Evolutionary conservation across 352 stramenopile genomes (phyloP), one percentile per base, ranked within the genome.

Genomic region (Phytophthora boehmeriae): DNA sequence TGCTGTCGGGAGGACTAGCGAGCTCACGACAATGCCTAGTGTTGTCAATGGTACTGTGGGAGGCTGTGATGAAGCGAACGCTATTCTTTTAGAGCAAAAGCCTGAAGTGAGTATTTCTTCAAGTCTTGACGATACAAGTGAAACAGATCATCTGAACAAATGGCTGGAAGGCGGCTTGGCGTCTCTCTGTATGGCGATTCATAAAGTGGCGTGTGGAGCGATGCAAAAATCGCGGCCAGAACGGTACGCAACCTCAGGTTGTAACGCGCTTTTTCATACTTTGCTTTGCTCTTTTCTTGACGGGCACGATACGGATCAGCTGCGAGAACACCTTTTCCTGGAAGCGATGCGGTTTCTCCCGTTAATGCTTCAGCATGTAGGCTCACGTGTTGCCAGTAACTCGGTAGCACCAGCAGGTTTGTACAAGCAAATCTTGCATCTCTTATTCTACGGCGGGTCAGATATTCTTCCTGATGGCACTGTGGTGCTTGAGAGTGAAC

Each of bases 151-250:
- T 5, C 41, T 86, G 46, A 68, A 66, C 22, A 79, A 74, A 27
- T 92, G 82, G 81, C 53, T 93, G 8, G 76, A 86, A 41, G 64
- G 93, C 34, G 85, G 86, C 1, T 48, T 95, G 19, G 73, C 83
- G 3, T 85, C 79, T n/a, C 58, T 95, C 0, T 95, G 87, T 55
- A 95, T 95, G 87, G 76, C 84, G 27, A 78, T 95, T 38, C 87
- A 93, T 49, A 91, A 90, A 35, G 87, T 95, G 14, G 87, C 87
- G 2, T 93, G 76, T 22, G 85, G 87, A 13, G 84, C 85, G 13
- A 92, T 90, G 58, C 83, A 95, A 54, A 92, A 93, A 53, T 92
- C 84, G 6, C 83, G 85, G 20, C 87, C 87, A 5, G 85, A 93
- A 62, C 77, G 83, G 13, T 95, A 92, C 66, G 88, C 80, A 11